Conservation (phyloP, 163 green algal species). For the Coccomyxa subellipsoidea region DNA sequence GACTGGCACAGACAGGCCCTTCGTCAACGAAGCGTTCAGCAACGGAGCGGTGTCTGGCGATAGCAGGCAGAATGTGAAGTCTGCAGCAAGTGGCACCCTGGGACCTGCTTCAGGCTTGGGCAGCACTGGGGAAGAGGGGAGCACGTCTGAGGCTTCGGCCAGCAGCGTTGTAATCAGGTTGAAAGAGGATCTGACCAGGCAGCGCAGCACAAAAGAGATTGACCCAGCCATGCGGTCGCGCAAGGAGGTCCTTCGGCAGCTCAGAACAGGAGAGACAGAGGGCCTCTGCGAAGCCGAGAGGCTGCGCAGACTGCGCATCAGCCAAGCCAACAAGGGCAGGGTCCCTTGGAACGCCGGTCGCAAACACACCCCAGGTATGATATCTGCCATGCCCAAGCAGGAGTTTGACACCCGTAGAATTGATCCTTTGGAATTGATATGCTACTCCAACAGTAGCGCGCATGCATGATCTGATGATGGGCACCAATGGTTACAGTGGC, state of each 20-base stretch:
- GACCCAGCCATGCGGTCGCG: not conserved
- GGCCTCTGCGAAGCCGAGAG: constrained; percentile 31
- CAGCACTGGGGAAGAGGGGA: not conserved
- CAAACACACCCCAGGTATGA: constrained; percentile 46
- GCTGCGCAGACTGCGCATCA: constrained; percentile 47
- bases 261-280: not conserved
- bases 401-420: too few relatives aligned
- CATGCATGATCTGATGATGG: too few relatives aligned
- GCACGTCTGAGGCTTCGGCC: not conserved
- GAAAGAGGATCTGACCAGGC: not conserved
- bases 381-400: too few relatives aligned
- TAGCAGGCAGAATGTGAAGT: not conserved
- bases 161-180: not conserved
- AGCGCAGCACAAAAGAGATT: not conserved
- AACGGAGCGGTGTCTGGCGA: not conserved
- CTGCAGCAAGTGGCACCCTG: not conserved
- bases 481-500: too few relatives aligned
- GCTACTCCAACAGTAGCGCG: too few relatives aligned
- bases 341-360: constrained; percentile 72
- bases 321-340: constrained; percentile 55
- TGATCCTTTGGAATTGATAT: too few relatives aligned
- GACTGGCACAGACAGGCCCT: not conserved
- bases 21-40: not conserved
- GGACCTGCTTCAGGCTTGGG: not conserved
- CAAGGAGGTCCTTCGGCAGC: not conserved